phyloP scores from a whole-genome alignment of 2,329 filamentous ascomycete genomes.

The Aspergillus thermomutatus region DNA sequence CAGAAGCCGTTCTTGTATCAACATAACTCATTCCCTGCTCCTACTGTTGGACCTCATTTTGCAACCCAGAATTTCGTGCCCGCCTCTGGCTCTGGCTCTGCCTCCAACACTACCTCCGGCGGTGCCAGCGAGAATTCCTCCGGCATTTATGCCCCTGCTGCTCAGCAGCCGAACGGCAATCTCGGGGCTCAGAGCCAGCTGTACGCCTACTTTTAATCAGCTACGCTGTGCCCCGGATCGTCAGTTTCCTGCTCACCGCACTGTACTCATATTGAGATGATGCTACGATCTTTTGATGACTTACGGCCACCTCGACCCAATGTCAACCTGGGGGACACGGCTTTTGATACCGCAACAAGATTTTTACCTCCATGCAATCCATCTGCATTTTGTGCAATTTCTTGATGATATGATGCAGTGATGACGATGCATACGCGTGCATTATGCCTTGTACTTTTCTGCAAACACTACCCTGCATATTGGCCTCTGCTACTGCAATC shows the following conservation, averaged over 20 bases:
- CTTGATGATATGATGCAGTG: constrained; percentile 17
- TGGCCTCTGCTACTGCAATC: constrained; percentile 5
- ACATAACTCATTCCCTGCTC: constrained; percentile 24
- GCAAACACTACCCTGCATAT: constrained; percentile 14
- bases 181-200: constrained; percentile 26
- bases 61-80: constrained; percentile 23
- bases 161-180: constrained; percentile 26
- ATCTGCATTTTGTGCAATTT: constrained; percentile 19
- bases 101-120: constrained; percentile 24
- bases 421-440: constrained; percentile 12
- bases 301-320: constrained; percentile 23
- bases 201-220: constrained; percentile 33
- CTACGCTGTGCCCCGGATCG: constrained; percentile 14
- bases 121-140: constrained; percentile 27
- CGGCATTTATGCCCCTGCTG: constrained; percentile 28
- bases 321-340: constrained; percentile 20
- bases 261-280: constrained; percentile 40
- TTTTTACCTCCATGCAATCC: constrained; percentile 19
- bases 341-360: constrained; percentile 23
- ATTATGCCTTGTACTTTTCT: constrained; percentile 22
- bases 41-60: constrained; percentile 23
- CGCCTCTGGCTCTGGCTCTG: constrained; percentile 17
- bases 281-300: constrained; percentile 34
- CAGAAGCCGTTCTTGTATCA: constrained; percentile 31
- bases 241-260: constrained; percentile 22